A percentile compares a stretch with the other conserved stretches of the same genome.
phyloP scores from a whole-genome alignment of 1,139 yeast genomes.

The Pichia sp. region DNA sequence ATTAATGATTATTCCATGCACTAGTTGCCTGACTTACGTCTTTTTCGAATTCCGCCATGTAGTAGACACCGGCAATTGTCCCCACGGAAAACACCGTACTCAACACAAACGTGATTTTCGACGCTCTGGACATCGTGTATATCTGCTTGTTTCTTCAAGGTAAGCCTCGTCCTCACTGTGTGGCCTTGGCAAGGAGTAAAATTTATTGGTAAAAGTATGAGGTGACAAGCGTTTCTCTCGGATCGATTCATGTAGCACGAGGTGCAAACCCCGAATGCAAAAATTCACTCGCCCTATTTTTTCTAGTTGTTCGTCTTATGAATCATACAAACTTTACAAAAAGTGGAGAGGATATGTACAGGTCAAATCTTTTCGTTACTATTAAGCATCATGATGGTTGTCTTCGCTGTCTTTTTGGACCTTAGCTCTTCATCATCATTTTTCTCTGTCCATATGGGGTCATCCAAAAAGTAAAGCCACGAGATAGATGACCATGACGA shows the following conservation, averaged over 20 bases:
- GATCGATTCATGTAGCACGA: not conserved
- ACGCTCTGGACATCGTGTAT: conserved; percentile 34
- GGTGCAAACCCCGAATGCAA: not conserved
- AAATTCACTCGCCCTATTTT: not conserved
- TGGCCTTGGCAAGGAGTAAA: too few species aligned
- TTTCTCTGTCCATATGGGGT: conserved; percentile 48
- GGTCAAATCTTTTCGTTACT: not conserved
- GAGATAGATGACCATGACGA: conserved; percentile 86
- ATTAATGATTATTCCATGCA: too few species aligned
- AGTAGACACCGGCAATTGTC: conserved; percentile 33
- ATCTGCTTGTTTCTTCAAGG: not conserved
- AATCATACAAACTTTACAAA: too few species aligned
- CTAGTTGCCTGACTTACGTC: conserved; percentile 33
- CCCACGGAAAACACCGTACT: conserved; percentile 25
- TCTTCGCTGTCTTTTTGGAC: not conserved
- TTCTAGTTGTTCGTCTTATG: not conserved
- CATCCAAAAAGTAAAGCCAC: conserved; percentile 83
- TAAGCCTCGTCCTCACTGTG: too few species aligned
- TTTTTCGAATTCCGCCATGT: conserved; percentile 33
- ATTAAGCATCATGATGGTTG: conserved; percentile 3
- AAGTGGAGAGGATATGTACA: too few species aligned
- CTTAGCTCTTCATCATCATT: conserved; percentile 11
- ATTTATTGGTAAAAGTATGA: too few species aligned
- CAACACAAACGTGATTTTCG: conserved; percentile 31
- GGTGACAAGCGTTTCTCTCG: too few species aligned